phyloP scores from a whole-genome alignment of 169 alveolate species.

The Nephromyces sp. region DNA sequence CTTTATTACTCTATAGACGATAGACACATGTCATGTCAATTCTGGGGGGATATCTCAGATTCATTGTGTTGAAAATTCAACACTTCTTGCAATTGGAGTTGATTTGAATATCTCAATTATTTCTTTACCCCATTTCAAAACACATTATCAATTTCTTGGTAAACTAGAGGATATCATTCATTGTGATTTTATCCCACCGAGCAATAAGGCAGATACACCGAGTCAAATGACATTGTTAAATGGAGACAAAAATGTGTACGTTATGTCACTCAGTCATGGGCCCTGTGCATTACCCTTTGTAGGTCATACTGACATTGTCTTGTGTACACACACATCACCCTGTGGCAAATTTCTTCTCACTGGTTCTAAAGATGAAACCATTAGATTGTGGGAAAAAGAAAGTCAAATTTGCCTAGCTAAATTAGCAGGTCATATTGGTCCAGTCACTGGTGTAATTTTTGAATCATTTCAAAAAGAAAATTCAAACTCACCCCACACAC shows the following conservation, averaged over 20 bases:
- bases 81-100: background rate
- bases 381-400: background rate
- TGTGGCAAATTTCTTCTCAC: background rate
- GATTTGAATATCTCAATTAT: background rate
- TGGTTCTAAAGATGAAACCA: background rate
- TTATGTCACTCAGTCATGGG: background rate
- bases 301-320: background rate
- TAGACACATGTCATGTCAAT: no score
- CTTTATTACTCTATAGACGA: no score
- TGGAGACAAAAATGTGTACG: background rate
- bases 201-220: background rate
- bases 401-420: background rate
- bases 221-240: background rate
- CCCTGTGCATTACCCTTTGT: background rate
- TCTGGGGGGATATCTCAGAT: no score
- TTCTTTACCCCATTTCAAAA: background rate
- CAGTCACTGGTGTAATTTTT: background rate
- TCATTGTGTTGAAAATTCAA: no score
- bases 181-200: background rate
- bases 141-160: background rate
- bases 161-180: background rate
- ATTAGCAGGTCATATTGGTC: background rate
- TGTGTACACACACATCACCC: background rate
- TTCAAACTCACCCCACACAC: no score
- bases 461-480: no score